Evolutionary conservation across 208 protist genomes (phyloP), one percentile per base, ranked within the genome.

Genomic region (Trypanosoma mega): DNA sequence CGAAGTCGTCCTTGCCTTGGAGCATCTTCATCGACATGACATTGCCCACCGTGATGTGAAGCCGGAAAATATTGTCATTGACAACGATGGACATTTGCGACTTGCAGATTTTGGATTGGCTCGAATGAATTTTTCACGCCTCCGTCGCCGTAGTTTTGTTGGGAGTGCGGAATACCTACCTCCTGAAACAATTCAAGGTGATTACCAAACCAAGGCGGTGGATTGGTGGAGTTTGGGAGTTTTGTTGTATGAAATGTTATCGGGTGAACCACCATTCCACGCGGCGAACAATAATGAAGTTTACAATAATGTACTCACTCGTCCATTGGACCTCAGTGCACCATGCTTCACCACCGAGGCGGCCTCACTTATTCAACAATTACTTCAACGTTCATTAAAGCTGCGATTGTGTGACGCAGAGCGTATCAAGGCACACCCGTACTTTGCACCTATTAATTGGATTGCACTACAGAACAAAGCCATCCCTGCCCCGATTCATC

Each of bases 181-280:
- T 0, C 93, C 96, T 1, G 94, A 98, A 72, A 90, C 92, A 37
- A 78, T 99, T 21, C 68, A 76, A 37, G 81, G 88, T 0, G 76
- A 90, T 29, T 72, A 73, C 4, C 93, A 99, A 74, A 97, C 94
- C 29, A 89, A 81, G 23, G 89, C 93, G n/a, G 79, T 98, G 12
- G 98, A 99, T 67, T 98, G 95, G 96, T 99, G 98, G 97, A 82
- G 78, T 46, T 79, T 97, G 30, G 98, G 98, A 12, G 93, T 98
- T 18, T 66, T 99, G 51, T 61, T 98, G 29, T 99, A 97, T 76
- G 94, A 98, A 71, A 95, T 98, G 87, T 59, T 98, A 6, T 44
- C 62, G 2, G 96, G 93, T n/a, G 46, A 67, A n/a, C 68, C 95
- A 20, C 96, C 96, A 9, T 98, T 98, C 58, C 92, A 92, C 63